These are phyloP conservation scores for Leishmania guyanensis DNA, from an alignment of 208 protist species.

Conservation along the genomic window DNA sequence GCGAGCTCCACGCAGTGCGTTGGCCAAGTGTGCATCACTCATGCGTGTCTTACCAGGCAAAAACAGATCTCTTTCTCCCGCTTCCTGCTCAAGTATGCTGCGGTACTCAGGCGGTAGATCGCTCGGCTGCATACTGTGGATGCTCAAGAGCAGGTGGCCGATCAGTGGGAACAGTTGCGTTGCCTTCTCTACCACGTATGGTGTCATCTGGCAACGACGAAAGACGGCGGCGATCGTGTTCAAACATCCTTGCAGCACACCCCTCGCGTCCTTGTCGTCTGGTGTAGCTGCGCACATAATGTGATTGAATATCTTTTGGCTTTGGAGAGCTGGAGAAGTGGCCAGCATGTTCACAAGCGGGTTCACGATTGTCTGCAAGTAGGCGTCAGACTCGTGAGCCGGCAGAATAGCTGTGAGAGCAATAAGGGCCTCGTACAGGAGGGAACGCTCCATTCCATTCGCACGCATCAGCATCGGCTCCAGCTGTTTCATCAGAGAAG, in stretches of 20 bases:
- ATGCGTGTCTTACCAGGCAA: conserved; percentile 47
- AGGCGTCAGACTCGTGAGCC: conserved; percentile 39
- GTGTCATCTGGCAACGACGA: conserved; percentile 55
- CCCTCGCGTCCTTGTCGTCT: conserved; percentile 31
- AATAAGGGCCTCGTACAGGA: conserved; percentile 78
- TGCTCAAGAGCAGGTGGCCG: conserved; percentile 39
- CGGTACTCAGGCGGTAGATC: conserved; percentile 48
- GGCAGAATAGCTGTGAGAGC: conserved; percentile 51
- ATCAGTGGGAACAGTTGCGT: conserved; percentile 43
- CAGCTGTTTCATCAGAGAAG: conserved; percentile 34
- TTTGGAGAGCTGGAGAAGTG: conserved; percentile 24
- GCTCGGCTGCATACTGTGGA: conserved; percentile 53
- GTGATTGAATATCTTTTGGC: conserved; percentile 61
- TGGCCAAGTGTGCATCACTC: conserved; percentile 26
- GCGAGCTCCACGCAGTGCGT: conserved; percentile 33
- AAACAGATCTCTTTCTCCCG: conserved; percentile 40
- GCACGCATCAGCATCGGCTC: conserved; percentile 53
- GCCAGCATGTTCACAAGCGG: conserved; percentile 57
- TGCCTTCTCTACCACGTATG: conserved; percentile 56
- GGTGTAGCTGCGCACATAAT: conserved; percentile 37
- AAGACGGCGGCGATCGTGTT: conserved; percentile 64
- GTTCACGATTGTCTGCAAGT: conserved; percentile 59
- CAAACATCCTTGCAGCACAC: conserved; percentile 45
- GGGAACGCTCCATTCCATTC: conserved; percentile 36
- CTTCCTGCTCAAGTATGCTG: conserved; percentile 44